These are phyloP conservation scores for Entomophthora muscae DNA, from an alignment of 371 early-diverging fungal species.

Conservation along the genomic window DNA sequence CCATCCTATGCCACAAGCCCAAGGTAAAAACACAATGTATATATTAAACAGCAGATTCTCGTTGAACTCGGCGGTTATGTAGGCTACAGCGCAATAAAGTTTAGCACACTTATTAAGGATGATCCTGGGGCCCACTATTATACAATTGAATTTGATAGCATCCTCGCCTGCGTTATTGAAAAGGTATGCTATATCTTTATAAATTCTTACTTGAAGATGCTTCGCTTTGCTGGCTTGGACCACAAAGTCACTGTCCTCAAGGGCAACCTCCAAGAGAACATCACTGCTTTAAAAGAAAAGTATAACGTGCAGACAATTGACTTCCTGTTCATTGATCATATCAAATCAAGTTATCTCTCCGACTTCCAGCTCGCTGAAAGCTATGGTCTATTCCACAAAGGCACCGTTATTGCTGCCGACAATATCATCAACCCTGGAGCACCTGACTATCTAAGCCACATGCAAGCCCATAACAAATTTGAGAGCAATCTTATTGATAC, in stretches of 20 bases:
- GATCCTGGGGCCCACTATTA: constrained; percentile 10
- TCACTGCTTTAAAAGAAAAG: background rate
- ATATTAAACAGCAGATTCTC: constrained; percentile 5
- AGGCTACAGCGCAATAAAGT: constrained; percentile 14
- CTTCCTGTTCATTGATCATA: constrained; percentile 15
- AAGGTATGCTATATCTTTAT: background rate
- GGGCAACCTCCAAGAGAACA: constrained; percentile 6
- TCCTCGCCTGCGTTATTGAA: constrained; percentile 9
- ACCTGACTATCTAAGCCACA: constrained; percentile 12
- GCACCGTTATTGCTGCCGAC: constrained; percentile 14
- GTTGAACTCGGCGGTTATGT: constrained; percentile 11
- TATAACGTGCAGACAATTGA: constrained; percentile 9
- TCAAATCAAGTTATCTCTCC: constrained; percentile 11
- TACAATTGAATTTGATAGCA: constrained; percentile 11
- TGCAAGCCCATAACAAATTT: background rate
- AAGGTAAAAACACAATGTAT: constrained; percentile 1
- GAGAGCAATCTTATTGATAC: background rate
- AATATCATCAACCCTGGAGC: constrained; percentile 15
- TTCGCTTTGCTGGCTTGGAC: constrained; percentile 12
- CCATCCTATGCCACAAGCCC: constrained; percentile 10
- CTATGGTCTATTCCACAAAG: constrained; percentile 2
- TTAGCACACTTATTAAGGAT: constrained; percentile 10
- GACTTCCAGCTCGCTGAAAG: constrained; percentile 13
- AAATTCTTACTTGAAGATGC: background rate
- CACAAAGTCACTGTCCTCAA: constrained; percentile 10